A percentile compares a stretch with the other conserved stretches of the same genome.
Evolutionary conservation across 129 eudicot genomes (phyloP).

Genomic region (Centrapalus pauciflorus): DNA sequence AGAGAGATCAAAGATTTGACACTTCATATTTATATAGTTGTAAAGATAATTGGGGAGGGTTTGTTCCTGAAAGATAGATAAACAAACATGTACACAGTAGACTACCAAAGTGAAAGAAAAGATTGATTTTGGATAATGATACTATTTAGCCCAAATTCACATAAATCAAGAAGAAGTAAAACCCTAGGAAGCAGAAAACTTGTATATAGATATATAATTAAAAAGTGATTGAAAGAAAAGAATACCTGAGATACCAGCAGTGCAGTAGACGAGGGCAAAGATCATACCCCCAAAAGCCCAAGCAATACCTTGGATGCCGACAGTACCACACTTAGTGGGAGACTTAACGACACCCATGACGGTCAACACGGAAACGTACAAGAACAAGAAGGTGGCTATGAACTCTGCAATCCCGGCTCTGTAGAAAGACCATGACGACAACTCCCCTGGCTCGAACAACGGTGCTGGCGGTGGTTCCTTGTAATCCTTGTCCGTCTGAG

Average conservation of each 20-base stretch:
- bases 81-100: too few relatives aligned
- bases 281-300: conserved; percentile 98
- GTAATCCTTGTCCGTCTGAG: conserved; percentile 79
- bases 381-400: conserved; percentile 80
- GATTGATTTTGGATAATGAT: too few relatives aligned
- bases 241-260: conserved; percentile 82
- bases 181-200: neutral
- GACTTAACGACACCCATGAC: conserved; percentile 64
- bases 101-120: too few relatives aligned
- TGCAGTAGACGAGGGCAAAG: conserved; percentile 88
- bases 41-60: too few relatives aligned
- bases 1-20: too few relatives aligned
- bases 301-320: conserved; percentile 90
- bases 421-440: conserved; percentile 80
- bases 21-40: neutral
- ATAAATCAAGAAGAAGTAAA: conserved; percentile 11
- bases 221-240: neutral
- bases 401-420: conserved; percentile 91
- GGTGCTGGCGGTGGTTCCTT: conserved; percentile 85
- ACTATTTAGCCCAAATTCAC: neutral
- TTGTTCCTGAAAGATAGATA: too few relatives aligned
- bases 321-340: conserved; percentile 63
- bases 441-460: conserved; percentile 74
- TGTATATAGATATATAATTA: too few relatives aligned
- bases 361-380: conserved; percentile 67